Base-by-base conservation (phyloP, 1,139 yeast genomes). In the Candida sanyaensis region DNA sequence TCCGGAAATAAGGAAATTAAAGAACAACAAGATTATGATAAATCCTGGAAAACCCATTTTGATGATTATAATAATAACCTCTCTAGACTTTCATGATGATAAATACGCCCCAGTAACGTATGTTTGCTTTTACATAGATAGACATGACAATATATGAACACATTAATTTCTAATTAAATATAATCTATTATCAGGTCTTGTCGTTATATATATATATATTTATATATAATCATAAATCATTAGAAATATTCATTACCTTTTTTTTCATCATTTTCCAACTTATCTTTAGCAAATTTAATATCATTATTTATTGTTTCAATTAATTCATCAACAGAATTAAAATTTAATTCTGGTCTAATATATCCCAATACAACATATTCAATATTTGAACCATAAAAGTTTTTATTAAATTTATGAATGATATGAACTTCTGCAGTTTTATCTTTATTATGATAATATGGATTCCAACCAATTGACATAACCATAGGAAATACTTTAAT, bases 401-500 rank as follows among this genome's bases (percentile, higher is more conserved):
- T 77, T 5, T 71, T 61, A 1, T 63, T 55, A 60, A 92, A 93
- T 48, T 84, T 70, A 66, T 90, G 95, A 46, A 95, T 78, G 11
- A 95, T 80, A 65, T 95, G 97, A 39, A 93, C 76, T 60, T 95
- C 99, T 7, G 88, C 93, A 0, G 96, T 85, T 65, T 86, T 86
- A 53, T 79, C 78, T 52, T 81, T 78, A 66, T 93, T 92, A 30
- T 85, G 79, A 67, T 85, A 95, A 65, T 86, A 93, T 13, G 99
- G 99, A 62, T 93, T 95, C 89, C 91, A 90, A 1, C 99, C 99
- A 27, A 95, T 80, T 17, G 96, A 89, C 89, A 92, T 86, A 21
- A 92, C 98, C 86, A 91, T 90, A 0, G 97, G 97, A 28, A 83
- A 73, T 1, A 75, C 77, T 11, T 66, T 67, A 42, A 79, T 80